Percentiles rank a stretch among this genome's conserved stretches.
These are phyloP conservation scores for Penicillium sp. DNA, from an alignment of 2,329 filamentous ascomycete species.

Conservation along the genomic window DNA sequence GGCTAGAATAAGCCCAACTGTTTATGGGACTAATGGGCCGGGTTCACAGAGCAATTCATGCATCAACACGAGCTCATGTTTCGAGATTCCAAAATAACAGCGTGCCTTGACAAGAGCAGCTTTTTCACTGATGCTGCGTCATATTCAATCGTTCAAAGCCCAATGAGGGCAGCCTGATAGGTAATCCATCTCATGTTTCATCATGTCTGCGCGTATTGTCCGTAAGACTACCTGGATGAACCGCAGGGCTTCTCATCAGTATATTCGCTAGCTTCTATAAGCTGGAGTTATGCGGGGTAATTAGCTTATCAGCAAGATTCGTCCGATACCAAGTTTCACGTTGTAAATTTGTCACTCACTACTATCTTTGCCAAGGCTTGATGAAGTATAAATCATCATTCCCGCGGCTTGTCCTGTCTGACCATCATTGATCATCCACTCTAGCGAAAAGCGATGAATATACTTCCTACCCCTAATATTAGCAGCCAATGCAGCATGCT, in stretches of 20 bases:
- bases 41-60: too few species aligned
- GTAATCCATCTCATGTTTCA: not conserved
- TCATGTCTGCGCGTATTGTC: not conserved
- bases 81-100: too few species aligned
- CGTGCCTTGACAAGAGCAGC: too few species aligned
- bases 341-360: not conserved
- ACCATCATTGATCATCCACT: not conserved
- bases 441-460: not conserved
- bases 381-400: not conserved
- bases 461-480: not conserved
- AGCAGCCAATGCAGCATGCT: not conserved
- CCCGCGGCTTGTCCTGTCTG: not conserved
- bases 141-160: not conserved
- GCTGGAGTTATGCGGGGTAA: conserved; percentile 1
- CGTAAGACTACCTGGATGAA: not conserved
- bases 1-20: too few species aligned
- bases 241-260: not conserved
- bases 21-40: too few species aligned
- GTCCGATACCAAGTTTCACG: not conserved
- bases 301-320: conserved; percentile 1
- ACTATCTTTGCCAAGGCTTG: not conserved
- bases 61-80: too few species aligned
- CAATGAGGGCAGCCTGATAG: conserved; percentile 10
- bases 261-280: not conserved
- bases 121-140: too few species aligned